phyloP scores from a whole-genome alignment of 2,329 filamentous ascomycete species.

The Fusarium sp. region DNA sequence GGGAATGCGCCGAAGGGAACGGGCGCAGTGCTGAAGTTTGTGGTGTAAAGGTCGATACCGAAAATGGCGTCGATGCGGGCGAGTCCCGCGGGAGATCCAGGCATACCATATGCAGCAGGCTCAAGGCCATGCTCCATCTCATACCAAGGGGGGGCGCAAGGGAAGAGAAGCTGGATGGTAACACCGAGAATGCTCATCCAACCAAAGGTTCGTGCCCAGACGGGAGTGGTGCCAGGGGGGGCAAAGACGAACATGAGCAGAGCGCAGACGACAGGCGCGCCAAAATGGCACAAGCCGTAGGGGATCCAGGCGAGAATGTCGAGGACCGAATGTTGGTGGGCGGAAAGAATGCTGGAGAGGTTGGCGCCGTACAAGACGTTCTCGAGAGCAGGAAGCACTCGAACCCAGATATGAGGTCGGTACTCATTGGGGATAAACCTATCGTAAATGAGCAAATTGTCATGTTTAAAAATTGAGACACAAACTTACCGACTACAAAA shows the following conservation, averaged over 20 bases:
- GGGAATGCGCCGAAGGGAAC: slow-evolving; percentile 96
- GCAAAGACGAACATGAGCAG: slow-evolving; percentile 87
- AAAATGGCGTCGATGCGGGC: slow-evolving; percentile 91
- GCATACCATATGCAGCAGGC: slow-evolving; percentile 92
- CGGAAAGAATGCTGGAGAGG: slow-evolving; percentile 93
- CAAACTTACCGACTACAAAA: slow-evolving; percentile 86
- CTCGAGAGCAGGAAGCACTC: slow-evolving; percentile 91
- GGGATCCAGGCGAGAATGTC: slow-evolving; percentile 94
- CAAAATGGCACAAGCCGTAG: slow-evolving; percentile 92
- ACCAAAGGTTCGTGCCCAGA: slow-evolving; percentile 88
- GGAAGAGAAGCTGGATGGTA: slow-evolving; percentile 88
- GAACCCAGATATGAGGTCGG: slow-evolving; percentile 94
- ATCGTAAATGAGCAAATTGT: neutral
- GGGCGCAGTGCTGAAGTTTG: slow-evolving; percentile 89
- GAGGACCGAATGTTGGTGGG: slow-evolving; percentile 84
- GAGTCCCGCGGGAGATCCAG: slow-evolving; percentile 88
- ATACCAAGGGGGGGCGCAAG: slow-evolving; percentile 97
- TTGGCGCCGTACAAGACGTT: slow-evolving; percentile 98
- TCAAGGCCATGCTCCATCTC: slow-evolving; percentile 92
- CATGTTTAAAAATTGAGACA: neutral
- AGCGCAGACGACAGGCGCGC: slow-evolving; percentile 83
- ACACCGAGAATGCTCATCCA: slow-evolving; percentile 94
- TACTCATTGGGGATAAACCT: slow-evolving; percentile 89
- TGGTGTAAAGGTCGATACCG: slow-evolving; percentile 92
- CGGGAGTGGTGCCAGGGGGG: slow-evolving; percentile 85